Percentiles rank a stretch among this genome's conserved stretches.
Conservation (phyloP, 2,329 filamentous ascomycete species). For the Pyrenochaeta sp. region DNA sequence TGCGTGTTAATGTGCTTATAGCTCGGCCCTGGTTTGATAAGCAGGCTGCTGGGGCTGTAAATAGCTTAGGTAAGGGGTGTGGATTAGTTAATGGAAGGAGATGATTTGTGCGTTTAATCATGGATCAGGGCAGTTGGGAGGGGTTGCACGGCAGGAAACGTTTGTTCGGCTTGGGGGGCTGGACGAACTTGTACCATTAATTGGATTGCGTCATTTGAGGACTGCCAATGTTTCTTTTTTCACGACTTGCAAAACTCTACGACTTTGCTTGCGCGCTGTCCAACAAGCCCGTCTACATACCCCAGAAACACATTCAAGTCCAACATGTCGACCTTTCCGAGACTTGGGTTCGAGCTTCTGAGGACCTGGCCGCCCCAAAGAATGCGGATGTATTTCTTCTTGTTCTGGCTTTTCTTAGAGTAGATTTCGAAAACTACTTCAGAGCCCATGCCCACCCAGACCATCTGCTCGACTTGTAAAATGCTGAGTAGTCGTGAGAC, state of each 20-base stretch:
- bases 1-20: not conserved
- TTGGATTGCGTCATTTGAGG: not conserved
- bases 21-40: not conserved
- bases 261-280: constrained; percentile 57
- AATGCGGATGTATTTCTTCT: constrained; percentile 66
- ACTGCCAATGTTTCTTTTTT: not conserved
- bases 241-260: constrained; percentile 43
- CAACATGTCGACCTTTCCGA: constrained; percentile 77
- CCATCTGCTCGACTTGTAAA: constrained; percentile 77
- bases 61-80: not conserved
- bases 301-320: constrained; percentile 69
- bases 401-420: constrained; percentile 14
- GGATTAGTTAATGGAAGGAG: not conserved
- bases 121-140: not conserved
- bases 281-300: constrained; percentile 78
- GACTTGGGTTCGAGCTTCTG: constrained; percentile 70
- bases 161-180: no score
- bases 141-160: not conserved
- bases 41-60: not conserved
- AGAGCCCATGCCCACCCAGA: constrained; percentile 84
- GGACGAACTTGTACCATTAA: no score
- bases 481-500: constrained; percentile 73
- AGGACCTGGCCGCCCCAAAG: constrained; percentile 75
- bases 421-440: constrained; percentile 81
- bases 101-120: not conserved